Percentiles rank a stretch among this genome's conserved stretches.
Evolutionary conservation across 495 filamentous ascomycete species (phyloP).

Genomic region (Apodospora peruviana): DNA sequence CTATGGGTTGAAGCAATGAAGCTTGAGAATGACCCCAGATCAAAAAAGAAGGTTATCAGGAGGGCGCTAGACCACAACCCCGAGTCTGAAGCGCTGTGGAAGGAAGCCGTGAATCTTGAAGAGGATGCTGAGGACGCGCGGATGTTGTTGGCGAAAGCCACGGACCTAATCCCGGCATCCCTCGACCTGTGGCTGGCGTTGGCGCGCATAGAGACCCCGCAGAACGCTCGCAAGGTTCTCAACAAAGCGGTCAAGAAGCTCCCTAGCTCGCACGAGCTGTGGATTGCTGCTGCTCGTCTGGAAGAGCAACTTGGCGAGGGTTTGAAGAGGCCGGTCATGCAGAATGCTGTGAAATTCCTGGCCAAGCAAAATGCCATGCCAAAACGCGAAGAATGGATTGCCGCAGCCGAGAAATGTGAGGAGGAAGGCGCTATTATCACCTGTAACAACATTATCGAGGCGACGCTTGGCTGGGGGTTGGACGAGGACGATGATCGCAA

Average conservation of each 20-base stretch:
- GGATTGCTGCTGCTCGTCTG: slow-evolving; percentile 88
- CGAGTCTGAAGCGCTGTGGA: slow-evolving; percentile 92
- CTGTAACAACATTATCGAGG: slow-evolving; percentile 79
- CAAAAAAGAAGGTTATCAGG: slow-evolving; percentile 85
- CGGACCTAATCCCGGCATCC: slow-evolving; percentile 86
- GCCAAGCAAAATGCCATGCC: slow-evolving; percentile 91
- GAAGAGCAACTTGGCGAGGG: slow-evolving; percentile 80
- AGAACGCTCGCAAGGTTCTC: slow-evolving; percentile 87
- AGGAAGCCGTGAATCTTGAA: slow-evolving; percentile 93
- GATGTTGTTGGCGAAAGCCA: slow-evolving; percentile 84
- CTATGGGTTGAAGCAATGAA: slow-evolving; percentile 96
- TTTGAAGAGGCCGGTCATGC: slow-evolving; percentile 84
- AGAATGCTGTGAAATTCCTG: slow-evolving; percentile 83
- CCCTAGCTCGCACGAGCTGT: slow-evolving; percentile 86
- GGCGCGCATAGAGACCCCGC: slow-evolving; percentile 78
- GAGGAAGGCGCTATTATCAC: slow-evolving; percentile 84
- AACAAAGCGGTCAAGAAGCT: slow-evolving; percentile 93
- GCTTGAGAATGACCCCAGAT: slow-evolving; percentile 69
- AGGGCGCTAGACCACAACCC: slow-evolving; percentile 85
- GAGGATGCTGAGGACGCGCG: slow-evolving; percentile 81
- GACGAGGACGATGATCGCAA: slow-evolving; percentile 97
- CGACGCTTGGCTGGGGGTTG: slow-evolving; percentile 87
- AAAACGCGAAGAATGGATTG: slow-evolving; percentile 94
- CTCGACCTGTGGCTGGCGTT: slow-evolving; percentile 94
- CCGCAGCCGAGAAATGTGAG: slow-evolving; percentile 91